Base-by-base conservation (phyloP, 176 grass and related monocot genomes). In the Chloris gayana region DNA sequence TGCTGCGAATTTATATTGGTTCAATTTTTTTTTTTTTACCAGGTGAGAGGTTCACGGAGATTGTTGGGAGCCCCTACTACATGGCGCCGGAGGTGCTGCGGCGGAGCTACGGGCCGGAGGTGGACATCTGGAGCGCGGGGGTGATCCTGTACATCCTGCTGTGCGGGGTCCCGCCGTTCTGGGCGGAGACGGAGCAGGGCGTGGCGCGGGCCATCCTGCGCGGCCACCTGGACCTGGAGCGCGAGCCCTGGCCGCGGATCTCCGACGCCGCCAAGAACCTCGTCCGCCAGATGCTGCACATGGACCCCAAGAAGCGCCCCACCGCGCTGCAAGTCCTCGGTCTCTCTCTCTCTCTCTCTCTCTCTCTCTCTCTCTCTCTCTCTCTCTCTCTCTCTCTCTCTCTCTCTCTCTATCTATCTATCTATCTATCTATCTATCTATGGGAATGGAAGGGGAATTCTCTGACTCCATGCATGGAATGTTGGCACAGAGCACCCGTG, bases 151-250 rank as follows among this genome's bases (percentile, higher is more conserved):
- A 91, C 82, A 91, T 91, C 85, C 82, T 91, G 32, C 89, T 91
- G 21, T 91, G 89, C 51, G 89, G 89, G 41, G 85, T 88, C 5
- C 89, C 89, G 0, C 89, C 89, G 0, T 91, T 91, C 68, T 91
- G 89, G 89, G 89, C 89, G 0, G 89, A 95, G 78, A 87, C 83
- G 24, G 92, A 95, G 75, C 92, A 95, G 32, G 92, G 92, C 49
- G 92, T 95, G 37, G 92, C 92, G 41, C 80, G 78, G 9, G 84
- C 89, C 33, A 95, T 95, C 74, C 86, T 95, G 6, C 81, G 85
- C 8, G 89, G 92, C 14, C 50, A 12, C 27, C n/a, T 92, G 21
- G 84, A 92, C 82, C 87, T 95, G 26, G 69, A 85, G 21, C 80
- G 92, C 4, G 83, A 88, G 64, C 92, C 92, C 0, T 95, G 92